phyloP scores from a whole-genome alignment of 1,284 basidiomycete species.

The Malassezia caprae region DNA sequence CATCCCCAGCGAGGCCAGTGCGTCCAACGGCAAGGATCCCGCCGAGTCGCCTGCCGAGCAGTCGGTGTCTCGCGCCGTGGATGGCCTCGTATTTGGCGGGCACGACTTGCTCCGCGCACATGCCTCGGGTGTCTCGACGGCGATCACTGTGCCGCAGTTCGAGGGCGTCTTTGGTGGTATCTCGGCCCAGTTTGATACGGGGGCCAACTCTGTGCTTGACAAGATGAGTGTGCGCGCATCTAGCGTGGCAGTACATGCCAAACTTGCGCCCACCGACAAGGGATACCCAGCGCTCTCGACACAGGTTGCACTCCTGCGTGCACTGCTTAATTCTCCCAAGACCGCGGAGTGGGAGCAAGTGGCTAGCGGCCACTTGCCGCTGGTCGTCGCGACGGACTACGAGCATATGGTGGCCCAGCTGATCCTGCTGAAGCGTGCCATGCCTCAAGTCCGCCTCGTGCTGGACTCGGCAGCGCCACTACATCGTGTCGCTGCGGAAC shows the following conservation, averaged over 20 bases:
- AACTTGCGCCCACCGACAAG: constrained; percentile 51
- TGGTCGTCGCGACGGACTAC: constrained; percentile 62
- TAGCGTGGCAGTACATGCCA: constrained; percentile 63
- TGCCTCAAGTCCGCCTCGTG: constrained; percentile 57
- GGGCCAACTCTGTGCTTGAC: constrained; percentile 51
- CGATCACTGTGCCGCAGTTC: constrained; percentile 50
- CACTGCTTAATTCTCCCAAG: constrained; percentile 53
- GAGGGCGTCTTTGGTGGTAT: constrained; percentile 55
- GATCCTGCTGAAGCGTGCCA: constrained; percentile 62
- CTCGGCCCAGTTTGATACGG: constrained; percentile 24
- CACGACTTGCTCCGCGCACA: constrained; percentile 48
- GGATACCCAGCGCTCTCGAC: constrained; percentile 58
- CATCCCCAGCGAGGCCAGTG: constrained; percentile 26
- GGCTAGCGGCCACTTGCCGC: constrained; percentile 54
- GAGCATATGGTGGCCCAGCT: constrained; percentile 68
- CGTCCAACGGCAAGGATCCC: constrained; percentile 23
- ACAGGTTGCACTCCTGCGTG: constrained; percentile 62
- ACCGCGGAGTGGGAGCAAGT: constrained; percentile 50
- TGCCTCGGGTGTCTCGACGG: constrained; percentile 57
- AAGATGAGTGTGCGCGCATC: constrained; percentile 59
- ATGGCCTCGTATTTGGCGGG: constrained; percentile 32
- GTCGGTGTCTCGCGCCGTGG: constrained; percentile 21
- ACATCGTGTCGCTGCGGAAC: constrained; percentile 58
- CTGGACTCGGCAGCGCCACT: constrained; percentile 65
- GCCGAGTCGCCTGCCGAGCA: constrained; percentile 12